Evolutionary conservation across 805 yeast species (phyloP), one percentile per base, ranked within the genome.

Genomic region (Lachancea mirantina): DNA sequence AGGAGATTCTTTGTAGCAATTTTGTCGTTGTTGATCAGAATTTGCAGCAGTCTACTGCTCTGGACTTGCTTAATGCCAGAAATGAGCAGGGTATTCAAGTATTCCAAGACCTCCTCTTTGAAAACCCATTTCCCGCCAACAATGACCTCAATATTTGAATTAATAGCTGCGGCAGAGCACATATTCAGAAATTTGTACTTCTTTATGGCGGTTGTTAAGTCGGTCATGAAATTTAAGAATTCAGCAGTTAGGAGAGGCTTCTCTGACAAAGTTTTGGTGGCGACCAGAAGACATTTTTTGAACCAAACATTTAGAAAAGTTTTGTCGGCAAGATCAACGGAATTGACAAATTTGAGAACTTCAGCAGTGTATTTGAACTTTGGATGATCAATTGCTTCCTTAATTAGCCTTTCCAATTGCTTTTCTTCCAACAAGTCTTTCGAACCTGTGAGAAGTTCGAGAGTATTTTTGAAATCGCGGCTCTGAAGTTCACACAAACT

Each of bases 221-320:
- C 40, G 1, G 38, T 5, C 26, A 70, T 50, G 35, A 68, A 65
- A 0, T 36, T 25, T 4, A 46, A 15, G 39, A 70, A 65, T 6
- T 50, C 45, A 1, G 35, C 37, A 0, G 47, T 26, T 4, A 58
- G 34, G 3, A 41, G 37, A 0, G 48, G 47, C 10, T 62, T 52
- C 45, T 78, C 83, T 1, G 88, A 76, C 39, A 79, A 64, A 38
- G 68, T 64, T 42, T 74, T 78, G 6, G 88, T 82, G 31, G 78
- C 63, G 46, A 71, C 78, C 5, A 83, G 50, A 39, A 71, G 60
- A 5, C 76, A 63, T 41, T 76, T 73, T 39, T 72, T 67, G 23
- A 74, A 40, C 89, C 89, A 81, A 2, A 53, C 45, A 11, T 50
- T 31, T 5, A 55, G 44, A 8, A 7, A 26, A 1, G 39, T 37